phyloP scores from a whole-genome alignment of 495 filamentous ascomycete genomes.

The Penicillium herquei region DNA sequence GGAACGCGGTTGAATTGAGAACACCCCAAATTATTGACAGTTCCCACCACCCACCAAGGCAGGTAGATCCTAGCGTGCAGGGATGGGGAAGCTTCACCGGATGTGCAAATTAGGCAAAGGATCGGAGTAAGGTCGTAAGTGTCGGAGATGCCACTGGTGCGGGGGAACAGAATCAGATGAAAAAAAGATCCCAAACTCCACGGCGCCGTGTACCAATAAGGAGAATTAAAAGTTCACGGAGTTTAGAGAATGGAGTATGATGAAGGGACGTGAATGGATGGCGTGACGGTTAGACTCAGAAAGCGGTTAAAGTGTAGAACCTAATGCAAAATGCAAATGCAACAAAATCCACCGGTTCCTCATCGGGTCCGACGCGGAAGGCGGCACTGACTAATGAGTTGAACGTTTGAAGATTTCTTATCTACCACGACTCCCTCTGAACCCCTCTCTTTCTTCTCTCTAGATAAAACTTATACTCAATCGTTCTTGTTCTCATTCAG shows the following conservation, averaged over 20 bases:
- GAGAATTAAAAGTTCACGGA: background rate
- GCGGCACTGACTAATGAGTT: constrained; percentile 16
- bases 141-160: constrained; percentile 5
- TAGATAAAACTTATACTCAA: background rate
- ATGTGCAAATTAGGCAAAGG: constrained; percentile 26
- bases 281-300: background rate
- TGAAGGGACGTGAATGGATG: background rate
- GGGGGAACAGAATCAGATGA: constrained; percentile 10
- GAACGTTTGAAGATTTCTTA: constrained; percentile 8
- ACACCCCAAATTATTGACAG: constrained; percentile 13
- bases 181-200: background rate
- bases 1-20: constrained; percentile 4
- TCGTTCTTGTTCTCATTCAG: background rate
- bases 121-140: constrained; percentile 18
- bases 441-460: background rate
- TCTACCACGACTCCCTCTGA: constrained; percentile 9
- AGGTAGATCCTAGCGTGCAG: constrained; percentile 9
- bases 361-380: background rate
- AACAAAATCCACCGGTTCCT: background rate
- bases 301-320: background rate
- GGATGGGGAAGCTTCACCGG: constrained; percentile 33
- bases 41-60: background rate
- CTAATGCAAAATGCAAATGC: background rate
- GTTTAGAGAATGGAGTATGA: background rate
- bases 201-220: constrained; percentile 8